Percentiles rank a stretch among this genome's conserved stretches.
These are phyloP conservation scores for Umbelopsis sp. DNA, from an alignment of 192 early-diverging fungal genomes.

Conservation along the genomic window DNA sequence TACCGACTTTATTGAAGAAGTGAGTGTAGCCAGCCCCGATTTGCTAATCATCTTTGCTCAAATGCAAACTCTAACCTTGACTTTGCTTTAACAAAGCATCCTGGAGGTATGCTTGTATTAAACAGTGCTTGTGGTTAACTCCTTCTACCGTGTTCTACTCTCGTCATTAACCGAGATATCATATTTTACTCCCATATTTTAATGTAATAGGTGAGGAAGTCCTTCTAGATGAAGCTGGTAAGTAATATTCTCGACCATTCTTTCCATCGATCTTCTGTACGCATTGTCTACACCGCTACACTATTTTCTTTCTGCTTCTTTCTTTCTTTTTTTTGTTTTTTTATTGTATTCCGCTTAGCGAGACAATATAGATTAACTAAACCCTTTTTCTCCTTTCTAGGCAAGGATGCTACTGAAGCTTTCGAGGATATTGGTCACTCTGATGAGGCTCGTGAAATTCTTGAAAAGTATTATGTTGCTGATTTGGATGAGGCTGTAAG, in stretches of 20 bases:
- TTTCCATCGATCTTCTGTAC: too few relatives aligned
- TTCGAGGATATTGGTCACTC: slow-evolving; percentile 98
- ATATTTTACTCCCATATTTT: not conserved
- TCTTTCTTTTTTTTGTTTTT: not conserved
- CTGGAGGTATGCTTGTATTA: slow-evolving; percentile 62
- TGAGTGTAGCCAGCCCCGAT: slow-evolving; percentile 17
- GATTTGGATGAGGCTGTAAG: slow-evolving; percentile 37
- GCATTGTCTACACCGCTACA: too few relatives aligned
- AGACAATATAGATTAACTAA: not conserved
- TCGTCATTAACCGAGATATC: not conserved
- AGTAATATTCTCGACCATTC: not conserved
- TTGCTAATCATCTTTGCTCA: too few relatives aligned
- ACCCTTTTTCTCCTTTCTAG: slow-evolving; percentile 33
- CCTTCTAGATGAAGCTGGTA: slow-evolving; percentile 74
- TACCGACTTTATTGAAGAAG: slow-evolving; percentile 76
- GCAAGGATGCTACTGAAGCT: slow-evolving; percentile 85
- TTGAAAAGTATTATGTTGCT: slow-evolving; percentile 46
- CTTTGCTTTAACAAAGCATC: slow-evolving; percentile 62
- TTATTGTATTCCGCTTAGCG: not conserved
- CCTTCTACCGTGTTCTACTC: not conserved
- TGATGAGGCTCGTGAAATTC: slow-evolving; percentile 86
- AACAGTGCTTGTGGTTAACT: not conserved
- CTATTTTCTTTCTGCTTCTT: too few relatives aligned
- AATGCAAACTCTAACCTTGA: not conserved
- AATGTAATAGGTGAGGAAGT: slow-evolving; percentile 81